These are phyloP conservation scores for Suhomyces choctaworum DNA, from an alignment of 1,139 yeast genomes.

Conservation along the genomic window DNA sequence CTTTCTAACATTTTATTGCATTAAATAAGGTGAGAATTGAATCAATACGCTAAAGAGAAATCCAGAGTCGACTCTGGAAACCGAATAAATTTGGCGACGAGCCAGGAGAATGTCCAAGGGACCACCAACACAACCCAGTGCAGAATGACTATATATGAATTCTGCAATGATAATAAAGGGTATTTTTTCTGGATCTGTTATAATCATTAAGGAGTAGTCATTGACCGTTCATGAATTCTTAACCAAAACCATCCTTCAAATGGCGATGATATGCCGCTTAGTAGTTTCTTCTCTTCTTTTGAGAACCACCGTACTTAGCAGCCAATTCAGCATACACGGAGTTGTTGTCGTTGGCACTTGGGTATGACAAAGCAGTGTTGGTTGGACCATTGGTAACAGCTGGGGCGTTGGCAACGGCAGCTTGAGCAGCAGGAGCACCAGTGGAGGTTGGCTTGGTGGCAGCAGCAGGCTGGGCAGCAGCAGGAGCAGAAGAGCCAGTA, in stretches of 20 bases:
- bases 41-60: constrained; percentile 3
- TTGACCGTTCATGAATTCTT: background rate
- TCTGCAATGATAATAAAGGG: constrained; percentile 4
- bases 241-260: constrained; percentile 9
- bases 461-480: constrained; percentile 5
- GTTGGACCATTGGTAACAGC: constrained; percentile 5
- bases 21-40: constrained; percentile 7
- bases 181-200: constrained; percentile 6
- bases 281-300: constrained; percentile 22
- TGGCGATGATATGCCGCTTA: constrained; percentile 10
- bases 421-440: constrained; percentile 17
- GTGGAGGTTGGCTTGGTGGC: constrained; percentile 1
- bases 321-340: constrained; percentile 15
- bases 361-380: constrained; percentile 12
- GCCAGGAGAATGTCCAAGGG: constrained; percentile 2
- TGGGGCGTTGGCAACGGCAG: constrained; percentile 17
- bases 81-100: constrained; percentile 7
- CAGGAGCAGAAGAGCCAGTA: constrained; percentile 16
- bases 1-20: constrained; percentile 4
- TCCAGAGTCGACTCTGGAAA: constrained; percentile 4
- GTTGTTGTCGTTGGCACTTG: constrained; percentile 5
- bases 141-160: background rate
- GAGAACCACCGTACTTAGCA: constrained; percentile 14
- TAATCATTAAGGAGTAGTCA: constrained; percentile 6
- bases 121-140: too few relatives aligned